Evolutionary conservation across 2,329 filamentous ascomycete species (phyloP), one percentile per base, ranked within the genome.

Genomic region (Stagonosporopsis tanaceti): DNA sequence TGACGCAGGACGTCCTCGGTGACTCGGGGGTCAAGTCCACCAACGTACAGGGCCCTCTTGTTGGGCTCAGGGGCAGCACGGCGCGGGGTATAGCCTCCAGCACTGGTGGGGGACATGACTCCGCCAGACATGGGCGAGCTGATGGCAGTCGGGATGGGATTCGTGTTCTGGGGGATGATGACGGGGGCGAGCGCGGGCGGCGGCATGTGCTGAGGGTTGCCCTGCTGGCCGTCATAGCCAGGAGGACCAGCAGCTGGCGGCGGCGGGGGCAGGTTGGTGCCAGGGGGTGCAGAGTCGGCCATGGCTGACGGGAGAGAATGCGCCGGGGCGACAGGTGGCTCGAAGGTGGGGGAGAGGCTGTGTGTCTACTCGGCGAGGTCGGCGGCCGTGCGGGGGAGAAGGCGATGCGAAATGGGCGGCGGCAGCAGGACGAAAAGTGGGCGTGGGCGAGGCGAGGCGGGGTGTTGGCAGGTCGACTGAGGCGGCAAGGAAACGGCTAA

Each of bases 51-150:
- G 56, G 95, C 95, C 74, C 95, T 88, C 87, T 99, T 99, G 84
- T 99, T 99, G 63, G 95, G 95, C 82, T 99, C 95, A 53, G 95
- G 95, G 50, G 95, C 95, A 60, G 93, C 91, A 75, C 95, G 93
- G 70, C 95, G 90, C 41, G 73, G 66, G 51, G 91, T 87, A 74
- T 92, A 95, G 62, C 89, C 91, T 60, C 88, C 88, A 27, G 54
- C 54, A 70, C 89, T 93, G 72, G 88, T 90, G 11, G 95, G 93
- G 52, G 95, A 97, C 84, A 95, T 89, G 75, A 96, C 86, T 57
- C 82, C 84, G 69, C 87, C 87, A 45, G 89, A 90, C 86, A 93
- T 87, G 44, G 93, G 93, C 57, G 92, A 97, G 62, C 90, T 93
- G 72, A 97, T 93, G 62, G 93, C 92, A 28, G 92, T 96, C 46